These are phyloP conservation scores for Penicillium sp. DNA, from an alignment of 2,329 filamentous ascomycete species.

Conservation along the genomic window DNA sequence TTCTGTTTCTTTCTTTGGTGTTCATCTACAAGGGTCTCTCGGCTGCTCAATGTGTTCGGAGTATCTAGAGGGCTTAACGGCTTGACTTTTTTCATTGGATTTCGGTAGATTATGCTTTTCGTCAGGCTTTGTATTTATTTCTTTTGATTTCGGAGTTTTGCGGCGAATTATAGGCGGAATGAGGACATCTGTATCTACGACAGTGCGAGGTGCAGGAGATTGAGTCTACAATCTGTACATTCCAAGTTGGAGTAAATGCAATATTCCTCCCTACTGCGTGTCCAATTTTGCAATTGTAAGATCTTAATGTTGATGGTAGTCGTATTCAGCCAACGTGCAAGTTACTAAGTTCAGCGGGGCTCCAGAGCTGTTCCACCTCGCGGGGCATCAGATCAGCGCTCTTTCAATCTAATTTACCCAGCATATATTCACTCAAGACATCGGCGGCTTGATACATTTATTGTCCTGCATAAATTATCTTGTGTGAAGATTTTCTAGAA, in stretches of 20 bases:
- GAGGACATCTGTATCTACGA: constrained; percentile 4
- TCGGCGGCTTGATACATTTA: not conserved
- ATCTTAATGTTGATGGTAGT: not conserved
- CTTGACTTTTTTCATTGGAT: not conserved
- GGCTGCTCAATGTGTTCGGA: not conserved
- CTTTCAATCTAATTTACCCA: not conserved
- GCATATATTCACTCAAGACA: not conserved
- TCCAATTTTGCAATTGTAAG: not conserved
- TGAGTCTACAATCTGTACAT: constrained; percentile 5
- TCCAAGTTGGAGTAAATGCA: constrained; percentile 2
- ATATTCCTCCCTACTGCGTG: not conserved
- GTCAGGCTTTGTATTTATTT: not conserved
- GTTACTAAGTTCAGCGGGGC: not conserved
- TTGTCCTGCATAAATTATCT: not conserved
- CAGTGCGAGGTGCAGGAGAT: constrained; percentile 1
- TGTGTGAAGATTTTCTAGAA: not conserved
- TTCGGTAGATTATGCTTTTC: not conserved
- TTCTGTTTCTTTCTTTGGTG: constrained; percentile 3
- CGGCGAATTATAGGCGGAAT: constrained; percentile 1
- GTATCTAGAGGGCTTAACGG: not conserved
- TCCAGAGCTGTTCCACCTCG: constrained; percentile 3
- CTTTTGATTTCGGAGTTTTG: not conserved
- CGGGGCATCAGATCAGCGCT: not conserved
- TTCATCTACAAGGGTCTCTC: not conserved
- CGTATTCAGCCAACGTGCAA: not conserved